Base-by-base conservation (phyloP, 441 rosid genomes). In the Arabidopsis lyrata region DNA sequence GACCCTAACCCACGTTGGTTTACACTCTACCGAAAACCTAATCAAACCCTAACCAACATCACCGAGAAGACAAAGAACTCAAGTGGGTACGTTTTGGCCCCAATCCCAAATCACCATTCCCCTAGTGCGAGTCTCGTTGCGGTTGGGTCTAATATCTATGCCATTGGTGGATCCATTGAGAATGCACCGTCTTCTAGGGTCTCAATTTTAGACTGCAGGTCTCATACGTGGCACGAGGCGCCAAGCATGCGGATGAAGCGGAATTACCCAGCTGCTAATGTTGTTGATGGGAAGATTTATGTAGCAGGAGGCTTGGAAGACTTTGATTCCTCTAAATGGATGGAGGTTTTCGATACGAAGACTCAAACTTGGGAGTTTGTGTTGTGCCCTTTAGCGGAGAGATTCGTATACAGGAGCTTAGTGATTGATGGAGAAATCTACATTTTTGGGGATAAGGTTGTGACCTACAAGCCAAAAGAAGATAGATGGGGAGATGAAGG, bases 371-470 rank as follows among this genome's bases (percentile, higher is more conserved):
- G 48, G 48, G 18, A 44, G 31, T 31, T 2, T 49, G 7, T 49
- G 3, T 9, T 4, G 54, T 20, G 29, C 4, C 31, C 14, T 20
- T 14, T 49, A 4, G 55, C 12, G 2, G 11, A 20, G 6, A 50
- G 31, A 50, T 50, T 6, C 18, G 6, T 32, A 10, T 56, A 10
- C 4, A 8, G 5, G 6, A 56, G 29, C 9, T 14, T 11, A 35
- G 42, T 57, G 42, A 11, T 57, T 57, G 62, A 57, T 1, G 44
- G 44, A 57, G 27, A 57, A 16, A 57, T 57, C 27, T 16, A 57
- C 29, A 9, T 35, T 14, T 34, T 16, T 57, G 44, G n/a, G 44
- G 22, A 16, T 8, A 5, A 5, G 27, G 27, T 7, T 35, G 27
- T 57, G 4, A 8, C 14, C 35, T 57, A 57, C 5, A 57, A 57